phyloP scores from a whole-genome alignment of 192 early-diverging fungal species.

The Linnemannia zychae region DNA sequence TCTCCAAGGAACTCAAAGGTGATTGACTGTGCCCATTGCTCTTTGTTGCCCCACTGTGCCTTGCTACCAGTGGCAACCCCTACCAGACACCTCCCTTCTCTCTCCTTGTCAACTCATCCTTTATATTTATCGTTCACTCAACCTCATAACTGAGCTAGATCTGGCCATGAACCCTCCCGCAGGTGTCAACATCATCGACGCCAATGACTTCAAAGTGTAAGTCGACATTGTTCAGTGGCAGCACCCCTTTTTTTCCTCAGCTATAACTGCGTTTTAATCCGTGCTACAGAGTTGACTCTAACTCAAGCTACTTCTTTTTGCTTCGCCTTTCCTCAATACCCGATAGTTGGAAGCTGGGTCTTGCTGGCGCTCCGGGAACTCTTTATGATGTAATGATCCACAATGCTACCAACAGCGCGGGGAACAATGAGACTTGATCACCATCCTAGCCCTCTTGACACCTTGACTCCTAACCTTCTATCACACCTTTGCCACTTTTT shows the following conservation, averaged over 20 bases:
- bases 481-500: not conserved
- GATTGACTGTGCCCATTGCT: not conserved
- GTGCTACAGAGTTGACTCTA: not conserved
- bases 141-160: constrained; percentile 41
- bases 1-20: constrained; percentile 67
- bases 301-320: not conserved
- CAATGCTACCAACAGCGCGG: not conserved
- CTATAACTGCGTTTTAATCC: not conserved
- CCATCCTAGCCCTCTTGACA: not conserved
- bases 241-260: too few species aligned
- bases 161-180: constrained; percentile 65
- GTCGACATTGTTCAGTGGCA: not conserved
- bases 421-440: not conserved
- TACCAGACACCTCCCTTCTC: not conserved
- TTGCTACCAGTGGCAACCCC: not conserved
- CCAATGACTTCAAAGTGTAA: constrained; percentile 69
- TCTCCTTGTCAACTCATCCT: not conserved
- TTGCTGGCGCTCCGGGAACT: constrained; percentile 75
- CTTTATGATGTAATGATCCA: constrained; percentile 69
- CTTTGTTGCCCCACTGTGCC: not conserved
- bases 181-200: constrained; percentile 65
- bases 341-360: constrained; percentile 71
- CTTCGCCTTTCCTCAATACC: not conserved
- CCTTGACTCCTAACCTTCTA: not conserved
- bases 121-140: not conserved